Evolutionary conservation across 176 grass and related monocot species (phyloP), one percentile per base, ranked within the genome.

Genomic region (Ensete glaucum): DNA sequence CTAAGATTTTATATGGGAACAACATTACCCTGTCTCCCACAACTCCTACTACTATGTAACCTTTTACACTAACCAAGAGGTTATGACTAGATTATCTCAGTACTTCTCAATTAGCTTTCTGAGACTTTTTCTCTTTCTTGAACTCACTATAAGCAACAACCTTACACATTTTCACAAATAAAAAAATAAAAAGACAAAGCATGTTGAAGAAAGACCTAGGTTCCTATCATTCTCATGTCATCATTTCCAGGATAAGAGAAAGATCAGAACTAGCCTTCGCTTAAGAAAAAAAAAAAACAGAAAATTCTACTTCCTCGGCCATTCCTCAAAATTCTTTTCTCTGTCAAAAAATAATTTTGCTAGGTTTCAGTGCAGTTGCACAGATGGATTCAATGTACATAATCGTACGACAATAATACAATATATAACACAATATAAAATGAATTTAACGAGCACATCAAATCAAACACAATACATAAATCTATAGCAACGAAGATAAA

Each of bases 211-310:
- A 6, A 43, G 34, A 7, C n/a, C 17, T 15, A 60, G 9, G 34
- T 43, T 43, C 34, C 34, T 43, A 43, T 43, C 34, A 43, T 43
- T 43, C n/a, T 60, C 17, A 60, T 20, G 57, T 7, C 2, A 9
- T 20, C 13, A 59, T 20, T n/a, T 59, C 64, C 0, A 14, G 67
- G 21, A 20, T 2, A 54, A 12, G 25, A 51, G 60, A 71, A 71
- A 1, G 43, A 4, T 54, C 49, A 9, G 1, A 17, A 50, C 82
- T 79, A 80, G 87, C 90, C 90, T 81, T 72, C 90, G 85, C 16
- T 13, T 67, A 23, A 43, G 1, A 17, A 10, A 29, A 67, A 6
- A 67, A 22, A 24, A 43, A 6, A 43, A 4, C 0, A 43, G 34
- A 43, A 43, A 6, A 0, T 43, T 43, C 34, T 43, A 43, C 34